Conservation (phyloP, 768 basidiomycete species). For the Calvatia gigantea region DNA sequence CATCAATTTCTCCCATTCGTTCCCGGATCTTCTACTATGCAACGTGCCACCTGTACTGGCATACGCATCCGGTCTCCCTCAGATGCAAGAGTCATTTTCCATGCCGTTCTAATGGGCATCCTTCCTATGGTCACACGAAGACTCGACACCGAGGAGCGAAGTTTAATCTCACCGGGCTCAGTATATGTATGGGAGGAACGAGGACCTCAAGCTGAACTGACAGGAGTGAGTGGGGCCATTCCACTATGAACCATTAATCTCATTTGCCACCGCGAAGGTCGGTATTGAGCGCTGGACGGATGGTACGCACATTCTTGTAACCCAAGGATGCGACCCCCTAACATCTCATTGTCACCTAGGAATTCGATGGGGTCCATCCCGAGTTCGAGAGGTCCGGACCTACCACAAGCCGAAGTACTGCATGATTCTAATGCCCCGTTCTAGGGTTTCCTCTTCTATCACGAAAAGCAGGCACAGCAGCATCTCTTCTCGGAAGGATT, state of each 20-base stretch:
- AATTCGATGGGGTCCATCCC: constrained; percentile 76
- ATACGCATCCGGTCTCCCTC: constrained; percentile 49
- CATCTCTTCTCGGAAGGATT: constrained; percentile 44
- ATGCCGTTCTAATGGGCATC: constrained; percentile 62
- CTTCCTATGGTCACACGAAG: constrained; percentile 78
- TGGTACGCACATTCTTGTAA: constrained; percentile 29
- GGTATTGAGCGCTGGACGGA: constrained; percentile 85
- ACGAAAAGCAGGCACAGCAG: constrained; percentile 62
- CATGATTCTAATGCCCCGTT: constrained; percentile 1
- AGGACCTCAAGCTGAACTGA: constrained; percentile 65
- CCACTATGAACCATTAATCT: not conserved
- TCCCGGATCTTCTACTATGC: constrained; percentile 29
- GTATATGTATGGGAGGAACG: constrained; percentile 88
- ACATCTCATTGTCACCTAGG: constrained; percentile 26
- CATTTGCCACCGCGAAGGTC: constrained; percentile 38
- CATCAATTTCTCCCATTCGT: constrained; percentile 10
- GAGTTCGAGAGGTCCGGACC: constrained; percentile 64
- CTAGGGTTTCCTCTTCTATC: constrained; percentile 81
- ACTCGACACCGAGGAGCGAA: constrained; percentile 72
- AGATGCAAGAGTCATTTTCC: constrained; percentile 63
- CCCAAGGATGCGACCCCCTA: not conserved
- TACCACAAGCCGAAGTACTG: constrained; percentile 1
- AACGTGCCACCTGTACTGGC: constrained; percentile 49
- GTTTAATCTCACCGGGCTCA: constrained; percentile 66
- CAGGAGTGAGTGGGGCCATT: constrained; percentile 48